phyloP scores from a whole-genome alignment of 73 alveolate species.

The Paramecium pentaurelia region DNA sequence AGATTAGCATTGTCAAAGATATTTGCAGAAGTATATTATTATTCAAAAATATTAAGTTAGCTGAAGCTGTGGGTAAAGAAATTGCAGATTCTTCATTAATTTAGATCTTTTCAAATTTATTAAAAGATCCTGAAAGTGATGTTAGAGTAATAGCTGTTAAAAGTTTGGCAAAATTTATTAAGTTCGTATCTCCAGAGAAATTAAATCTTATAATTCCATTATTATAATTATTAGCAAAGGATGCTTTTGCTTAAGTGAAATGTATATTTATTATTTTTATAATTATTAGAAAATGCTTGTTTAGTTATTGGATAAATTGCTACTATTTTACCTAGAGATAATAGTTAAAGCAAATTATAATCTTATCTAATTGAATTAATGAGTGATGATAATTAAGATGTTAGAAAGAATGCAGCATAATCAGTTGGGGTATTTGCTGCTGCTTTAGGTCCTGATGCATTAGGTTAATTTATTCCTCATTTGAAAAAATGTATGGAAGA shows the following conservation, averaged over 20 bases:
- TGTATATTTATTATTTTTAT: not conserved
- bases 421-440: slow-evolving; percentile 89
- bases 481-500: slow-evolving; percentile 86
- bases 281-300: slow-evolving; percentile 75
- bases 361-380: slow-evolving; percentile 85
- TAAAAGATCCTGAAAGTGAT: slow-evolving; percentile 95
- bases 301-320: slow-evolving; percentile 86
- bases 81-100: slow-evolving; percentile 86
- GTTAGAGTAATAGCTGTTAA: slow-evolving; percentile 93
- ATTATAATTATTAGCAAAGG: slow-evolving; percentile 56
- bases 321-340: slow-evolving; percentile 82
- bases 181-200: slow-evolving; percentile 75
- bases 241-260: slow-evolving; percentile 54
- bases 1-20: slow-evolving; percentile 92
- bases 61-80: slow-evolving; percentile 94
- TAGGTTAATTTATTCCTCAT: slow-evolving; percentile 69
- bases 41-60: slow-evolving; percentile 52
- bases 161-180: slow-evolving; percentile 66
- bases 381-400: slow-evolving; percentile 96
- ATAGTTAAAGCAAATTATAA: slow-evolving; percentile 75
- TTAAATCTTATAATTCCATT: slow-evolving; percentile 61
- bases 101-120: slow-evolving; percentile 83
- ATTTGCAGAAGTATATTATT: slow-evolving; percentile 78
- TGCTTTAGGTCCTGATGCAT: slow-evolving; percentile 87
- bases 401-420: slow-evolving; percentile 83